Conservation (phyloP, 2,329 filamentous ascomycete species). For the Spiromastix sp. region DNA sequence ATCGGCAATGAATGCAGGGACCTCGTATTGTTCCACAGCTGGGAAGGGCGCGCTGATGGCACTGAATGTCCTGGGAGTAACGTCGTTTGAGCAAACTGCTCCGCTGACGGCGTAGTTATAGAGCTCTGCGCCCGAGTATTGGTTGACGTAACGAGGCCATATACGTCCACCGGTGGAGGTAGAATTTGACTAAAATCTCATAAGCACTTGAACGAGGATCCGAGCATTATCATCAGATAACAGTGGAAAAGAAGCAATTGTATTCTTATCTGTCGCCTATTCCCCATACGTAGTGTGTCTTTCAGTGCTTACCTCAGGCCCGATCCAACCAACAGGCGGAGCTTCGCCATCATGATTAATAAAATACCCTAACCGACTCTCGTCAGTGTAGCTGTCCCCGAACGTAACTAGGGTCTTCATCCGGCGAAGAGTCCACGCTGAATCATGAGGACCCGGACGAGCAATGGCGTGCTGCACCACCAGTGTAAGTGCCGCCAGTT, state of each 20-base stretch:
- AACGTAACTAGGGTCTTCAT: constrained; percentile 59
- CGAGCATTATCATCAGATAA: no score
- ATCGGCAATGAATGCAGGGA: constrained; percentile 33
- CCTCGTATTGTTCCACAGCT: constrained; percentile 51
- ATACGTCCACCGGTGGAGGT: constrained; percentile 56
- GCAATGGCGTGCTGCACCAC: background rate
- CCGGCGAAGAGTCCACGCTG: constrained; percentile 21
- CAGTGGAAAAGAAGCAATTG: no score
- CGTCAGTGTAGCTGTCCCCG: constrained; percentile 69
- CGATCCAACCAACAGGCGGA: constrained; percentile 52
- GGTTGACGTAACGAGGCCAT: constrained; percentile 59
- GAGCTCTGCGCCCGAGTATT: constrained; percentile 41
- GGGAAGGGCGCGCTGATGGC: constrained; percentile 49
- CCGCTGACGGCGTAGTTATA: constrained; percentile 64
- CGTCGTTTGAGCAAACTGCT: constrained; percentile 60
- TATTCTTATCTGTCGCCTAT: no score
- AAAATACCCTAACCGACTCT: constrained; percentile 57
- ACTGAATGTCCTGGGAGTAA: constrained; percentile 47
- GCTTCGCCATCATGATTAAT: constrained; percentile 44
- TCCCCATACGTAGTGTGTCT: no score
- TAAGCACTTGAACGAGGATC: no score
- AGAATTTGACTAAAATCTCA: constrained; percentile 31
- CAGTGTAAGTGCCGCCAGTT: background rate
- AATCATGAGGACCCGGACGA: background rate
- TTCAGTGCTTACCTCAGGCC: constrained; percentile 31